Evolutionary conservation across 176 grass and related monocot species (phyloP).

Genomic region (Echinochloa phyllopogon): DNA sequence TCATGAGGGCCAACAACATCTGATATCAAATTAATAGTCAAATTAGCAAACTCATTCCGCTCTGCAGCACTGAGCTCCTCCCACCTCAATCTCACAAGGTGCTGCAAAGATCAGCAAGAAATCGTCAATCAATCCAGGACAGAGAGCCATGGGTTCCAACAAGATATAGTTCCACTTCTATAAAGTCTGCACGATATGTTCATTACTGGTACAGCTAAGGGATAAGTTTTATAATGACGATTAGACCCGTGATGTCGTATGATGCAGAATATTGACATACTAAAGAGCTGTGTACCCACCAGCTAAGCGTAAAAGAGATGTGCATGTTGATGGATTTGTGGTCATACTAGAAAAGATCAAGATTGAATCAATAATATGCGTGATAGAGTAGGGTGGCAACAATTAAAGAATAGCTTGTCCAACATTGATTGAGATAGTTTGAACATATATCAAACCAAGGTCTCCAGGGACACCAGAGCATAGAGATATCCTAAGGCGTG

Average conservation of each 20-base stretch:
- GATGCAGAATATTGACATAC: not conserved
- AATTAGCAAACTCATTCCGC: constrained; percentile 90
- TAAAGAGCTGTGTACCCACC: not conserved
- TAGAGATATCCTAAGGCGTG: not conserved
- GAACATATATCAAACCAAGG: not conserved
- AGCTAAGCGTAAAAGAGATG: not conserved
- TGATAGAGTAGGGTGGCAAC: not conserved
- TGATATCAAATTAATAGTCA: constrained; percentile 75
- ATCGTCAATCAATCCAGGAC: constrained; percentile 18
- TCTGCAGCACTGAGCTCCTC: constrained; percentile 82
- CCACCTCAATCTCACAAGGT: constrained; percentile 96
- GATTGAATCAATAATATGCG: not conserved
- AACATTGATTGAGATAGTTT: not conserved
- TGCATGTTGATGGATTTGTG: not conserved
- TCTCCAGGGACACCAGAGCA: not conserved
- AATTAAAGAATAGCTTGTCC: not conserved
- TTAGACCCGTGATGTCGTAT: not conserved
- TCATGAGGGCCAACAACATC: constrained; percentile 81
- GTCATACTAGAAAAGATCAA: not conserved
- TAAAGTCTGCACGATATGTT: not conserved
- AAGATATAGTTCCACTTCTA: constrained; percentile 13
- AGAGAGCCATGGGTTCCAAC: not conserved
- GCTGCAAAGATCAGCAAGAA: constrained; percentile 64
- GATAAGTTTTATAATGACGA: not conserved
- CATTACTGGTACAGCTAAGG: not conserved